Base-by-base conservation (phyloP, 768 basidiomycete genomes). In the Suillus sp. region DNA sequence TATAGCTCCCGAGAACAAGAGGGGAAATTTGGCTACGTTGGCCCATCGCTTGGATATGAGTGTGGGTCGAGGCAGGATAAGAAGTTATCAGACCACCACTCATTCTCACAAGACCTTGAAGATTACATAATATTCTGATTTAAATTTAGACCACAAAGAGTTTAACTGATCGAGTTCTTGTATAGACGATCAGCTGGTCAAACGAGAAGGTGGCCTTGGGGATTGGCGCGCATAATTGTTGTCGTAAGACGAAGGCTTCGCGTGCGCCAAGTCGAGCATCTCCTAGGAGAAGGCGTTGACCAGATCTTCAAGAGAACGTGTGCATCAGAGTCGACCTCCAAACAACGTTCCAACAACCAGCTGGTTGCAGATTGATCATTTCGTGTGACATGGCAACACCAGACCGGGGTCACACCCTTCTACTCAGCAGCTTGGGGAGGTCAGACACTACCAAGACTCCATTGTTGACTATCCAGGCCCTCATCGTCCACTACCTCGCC, bases 401-500 rank as follows among this genome's bases (percentile, higher is more conserved):
- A 35, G 68, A 67, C 48, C 37, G 62, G 60, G 72, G 67, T 2
- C 72, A 75, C 61, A 64, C 72, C 37, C 59, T 68, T n/a, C 32
- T 75, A 4, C 48, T 75, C 37, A 65, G 66, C 37, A 68, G 67
- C 55, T 61, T 75, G 18, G 55, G 25, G 61, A 68, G 74, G 60
- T 67, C 71, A 8, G 62, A 71, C 9, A n/a, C 54, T 5, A 62
- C 58, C 27, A 51, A 64, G 16, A 66, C 67, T 5, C 61, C 69
- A 48, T 45, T 68, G 47, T 62, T 59, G 25, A 65, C 75, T 4
- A 65, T 75, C n/a, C 72, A 72, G 35, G 67, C 61, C 8, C 71
- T 74, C 59, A 25, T 76, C 42, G 67, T 67, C 0, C 71, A 76
- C n/a, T 68, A 75, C 53, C 72, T 77, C 35, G 64, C 73, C 0